A percentile compares a stretch with the other conserved stretches of the same genome.
Conservation (phyloP, 139 green algal genomes). For the Chlorella sp. region DNA sequence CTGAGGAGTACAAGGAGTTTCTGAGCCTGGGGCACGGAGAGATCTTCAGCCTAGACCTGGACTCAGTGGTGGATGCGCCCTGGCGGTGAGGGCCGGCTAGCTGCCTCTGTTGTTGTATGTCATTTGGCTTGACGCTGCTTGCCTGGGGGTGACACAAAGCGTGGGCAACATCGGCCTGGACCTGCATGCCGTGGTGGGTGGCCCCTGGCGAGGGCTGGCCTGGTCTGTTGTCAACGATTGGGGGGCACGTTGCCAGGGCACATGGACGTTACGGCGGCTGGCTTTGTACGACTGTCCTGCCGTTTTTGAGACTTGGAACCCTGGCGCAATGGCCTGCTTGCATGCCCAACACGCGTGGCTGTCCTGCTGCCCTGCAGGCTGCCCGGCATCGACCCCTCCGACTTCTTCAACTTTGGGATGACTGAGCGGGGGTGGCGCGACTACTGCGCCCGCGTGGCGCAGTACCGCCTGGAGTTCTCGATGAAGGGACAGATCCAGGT, state of each 20-base stretch:
- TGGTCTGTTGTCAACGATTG: too few species aligned
- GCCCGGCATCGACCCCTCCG: constrained; percentile 67
- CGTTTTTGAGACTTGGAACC: too few species aligned
- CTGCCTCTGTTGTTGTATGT: too few species aligned
- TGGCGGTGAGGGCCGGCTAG: constrained; percentile 55
- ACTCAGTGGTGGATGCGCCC: constrained; percentile 76
- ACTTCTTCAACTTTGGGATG: constrained; percentile 93
- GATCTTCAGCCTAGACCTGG: constrained; percentile 85
- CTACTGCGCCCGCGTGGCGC: constrained; percentile 70
- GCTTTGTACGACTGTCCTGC: too few species aligned
- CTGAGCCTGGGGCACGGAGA: constrained; percentile 87
- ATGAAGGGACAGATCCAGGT: constrained; percentile 59
- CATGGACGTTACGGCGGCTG: too few species aligned
- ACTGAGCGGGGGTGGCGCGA: constrained; percentile 71
- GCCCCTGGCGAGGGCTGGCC: neutral
- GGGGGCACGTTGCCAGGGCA: too few species aligned
- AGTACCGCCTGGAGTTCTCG: constrained; percentile 58
- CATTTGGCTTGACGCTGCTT: too few species aligned
- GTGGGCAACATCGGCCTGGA: neutral
- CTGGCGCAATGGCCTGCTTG: too few species aligned
- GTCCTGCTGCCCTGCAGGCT: constrained; percentile 17
- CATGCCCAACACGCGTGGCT: too few species aligned
- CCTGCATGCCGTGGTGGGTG: neutral
- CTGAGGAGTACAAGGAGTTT: constrained; percentile 93
- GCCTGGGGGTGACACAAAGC: too few species aligned